Evolutionary conservation across 1,139 yeast genomes (phyloP).

Genomic region (Diutina mesorugosa): DNA sequence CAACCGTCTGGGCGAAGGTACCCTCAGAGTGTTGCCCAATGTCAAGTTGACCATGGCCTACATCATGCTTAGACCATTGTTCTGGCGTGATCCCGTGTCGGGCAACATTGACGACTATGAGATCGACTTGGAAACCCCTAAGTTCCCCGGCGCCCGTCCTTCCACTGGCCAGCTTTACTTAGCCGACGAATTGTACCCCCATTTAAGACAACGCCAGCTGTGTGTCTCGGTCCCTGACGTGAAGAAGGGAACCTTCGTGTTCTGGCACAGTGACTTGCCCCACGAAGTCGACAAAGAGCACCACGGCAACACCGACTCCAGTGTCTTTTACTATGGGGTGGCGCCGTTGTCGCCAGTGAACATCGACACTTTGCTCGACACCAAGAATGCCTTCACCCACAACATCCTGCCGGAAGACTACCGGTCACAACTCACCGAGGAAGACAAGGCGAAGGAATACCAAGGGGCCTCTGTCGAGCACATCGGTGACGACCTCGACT

Average conservation of each 20-base stretch:
- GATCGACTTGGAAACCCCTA: constrained; percentile 11
- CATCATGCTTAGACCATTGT: constrained; percentile 30
- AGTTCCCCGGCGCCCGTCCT: constrained; percentile 17
- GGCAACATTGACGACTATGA: constrained; percentile 11
- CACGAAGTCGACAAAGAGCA: constrained; percentile 36
- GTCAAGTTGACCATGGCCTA: constrained; percentile 26
- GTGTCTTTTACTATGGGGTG: constrained; percentile 21
- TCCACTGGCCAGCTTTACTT: constrained; percentile 17
- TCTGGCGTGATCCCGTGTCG: constrained; percentile 14
- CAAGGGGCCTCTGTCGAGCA: background rate
- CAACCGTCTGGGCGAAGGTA: constrained; percentile 29
- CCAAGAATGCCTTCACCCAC: background rate
- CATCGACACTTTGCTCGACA: background rate
- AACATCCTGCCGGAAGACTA: background rate
- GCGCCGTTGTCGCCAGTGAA: constrained; percentile 10
- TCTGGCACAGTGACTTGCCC: constrained; percentile 36
- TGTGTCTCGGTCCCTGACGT: constrained; percentile 22
- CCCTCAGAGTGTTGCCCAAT: constrained; percentile 27
- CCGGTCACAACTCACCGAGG: background rate
- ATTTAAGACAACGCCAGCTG: constrained; percentile 13
- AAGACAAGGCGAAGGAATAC: background rate
- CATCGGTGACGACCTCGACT: background rate
- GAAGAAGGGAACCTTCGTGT: constrained; percentile 28
- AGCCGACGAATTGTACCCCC: constrained; percentile 13
- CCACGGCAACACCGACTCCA: constrained; percentile 22